These are phyloP conservation scores for Diutina siamensis DNA, from an alignment of 1,139 yeast species.

Conservation along the genomic window DNA sequence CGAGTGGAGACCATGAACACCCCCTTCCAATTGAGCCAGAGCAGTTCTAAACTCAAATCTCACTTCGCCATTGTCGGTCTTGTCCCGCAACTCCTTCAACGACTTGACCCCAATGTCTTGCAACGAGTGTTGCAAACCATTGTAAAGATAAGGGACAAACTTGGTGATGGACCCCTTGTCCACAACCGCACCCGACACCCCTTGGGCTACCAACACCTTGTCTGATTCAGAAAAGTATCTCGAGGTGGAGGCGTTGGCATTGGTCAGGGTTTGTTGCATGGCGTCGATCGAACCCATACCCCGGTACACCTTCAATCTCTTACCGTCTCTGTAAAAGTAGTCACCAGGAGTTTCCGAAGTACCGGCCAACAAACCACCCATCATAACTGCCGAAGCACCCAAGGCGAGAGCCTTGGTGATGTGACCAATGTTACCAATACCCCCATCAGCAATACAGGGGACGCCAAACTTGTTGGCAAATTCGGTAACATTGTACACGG, in stretches of 20 bases:
- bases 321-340: slow-evolving; percentile 94
- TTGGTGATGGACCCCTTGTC: slow-evolving; percentile 94
- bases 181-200: slow-evolving; percentile 94
- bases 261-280: slow-evolving; percentile 82
- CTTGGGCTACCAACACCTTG: slow-evolving; percentile 95
- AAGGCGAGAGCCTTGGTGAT: slow-evolving; percentile 92
- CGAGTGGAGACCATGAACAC: slow-evolving; percentile 92
- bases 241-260: slow-evolving; percentile 94
- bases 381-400: slow-evolving; percentile 97
- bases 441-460: slow-evolving; percentile 99
- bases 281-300: slow-evolving; percentile 99
- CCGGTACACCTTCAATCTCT: slow-evolving; percentile 93
- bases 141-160: slow-evolving; percentile 86
- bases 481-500: slow-evolving; percentile 79
- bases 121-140: slow-evolving; percentile 96
- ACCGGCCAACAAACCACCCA: slow-evolving; percentile 99
- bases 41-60: slow-evolving; percentile 98
- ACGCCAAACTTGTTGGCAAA: slow-evolving; percentile 85
- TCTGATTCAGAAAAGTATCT: slow-evolving; percentile 96
- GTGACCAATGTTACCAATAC: slow-evolving; percentile 98
- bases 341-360: slow-evolving; percentile 98
- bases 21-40: slow-evolving; percentile 98
- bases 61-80: slow-evolving; percentile 57
- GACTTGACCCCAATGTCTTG: slow-evolving; percentile 92
- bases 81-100: slow-evolving; percentile 47